phyloP scores from a whole-genome alignment of 345 rosid species.

The Carallia pectinifolia region DNA sequence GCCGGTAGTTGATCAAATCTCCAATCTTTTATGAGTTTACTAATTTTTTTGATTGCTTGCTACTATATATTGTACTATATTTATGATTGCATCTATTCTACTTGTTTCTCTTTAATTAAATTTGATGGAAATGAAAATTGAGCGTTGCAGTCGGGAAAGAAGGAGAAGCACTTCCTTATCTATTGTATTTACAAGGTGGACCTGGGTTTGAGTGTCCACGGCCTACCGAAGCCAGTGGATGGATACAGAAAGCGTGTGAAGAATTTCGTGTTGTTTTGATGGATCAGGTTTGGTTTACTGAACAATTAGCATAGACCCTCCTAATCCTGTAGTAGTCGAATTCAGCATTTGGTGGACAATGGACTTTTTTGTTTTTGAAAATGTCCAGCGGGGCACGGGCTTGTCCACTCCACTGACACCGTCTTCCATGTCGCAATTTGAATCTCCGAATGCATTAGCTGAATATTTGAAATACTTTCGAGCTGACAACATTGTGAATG shows the following conservation, averaged over 20 bases:
- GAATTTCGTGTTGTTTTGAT: constrained; percentile 85
- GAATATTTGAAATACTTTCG: constrained; percentile 70
- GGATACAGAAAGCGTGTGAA: constrained; percentile 81
- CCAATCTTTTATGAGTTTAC: neutral
- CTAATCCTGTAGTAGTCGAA: neutral
- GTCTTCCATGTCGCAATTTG: constrained; percentile 81
- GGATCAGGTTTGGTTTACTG: constrained; percentile 65
- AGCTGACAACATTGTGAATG: constrained; percentile 88
- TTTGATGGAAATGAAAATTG: constrained; percentile 4
- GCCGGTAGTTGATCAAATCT: constrained; percentile 43
- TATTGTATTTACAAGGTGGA: constrained; percentile 83
- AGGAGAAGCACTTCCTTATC: constrained; percentile 68
- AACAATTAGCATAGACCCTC: neutral
- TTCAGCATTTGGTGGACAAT: neutral
- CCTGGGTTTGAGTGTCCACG: constrained; percentile 90
- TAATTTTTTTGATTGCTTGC: too few species aligned
- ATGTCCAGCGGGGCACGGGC: constrained; percentile 94
- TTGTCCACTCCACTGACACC: constrained; percentile 74
- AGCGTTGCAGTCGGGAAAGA: constrained; percentile 68
- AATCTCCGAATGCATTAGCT: constrained; percentile 56
- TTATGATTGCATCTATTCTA: too few species aligned
- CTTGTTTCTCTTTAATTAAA: neutral
- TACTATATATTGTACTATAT: too few species aligned
- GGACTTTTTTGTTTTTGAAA: constrained; percentile 6
- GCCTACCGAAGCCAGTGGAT: constrained; percentile 84